phyloP scores from a whole-genome alignment of 2,329 filamentous ascomycete species.

The Sarocladium kiliense region DNA sequence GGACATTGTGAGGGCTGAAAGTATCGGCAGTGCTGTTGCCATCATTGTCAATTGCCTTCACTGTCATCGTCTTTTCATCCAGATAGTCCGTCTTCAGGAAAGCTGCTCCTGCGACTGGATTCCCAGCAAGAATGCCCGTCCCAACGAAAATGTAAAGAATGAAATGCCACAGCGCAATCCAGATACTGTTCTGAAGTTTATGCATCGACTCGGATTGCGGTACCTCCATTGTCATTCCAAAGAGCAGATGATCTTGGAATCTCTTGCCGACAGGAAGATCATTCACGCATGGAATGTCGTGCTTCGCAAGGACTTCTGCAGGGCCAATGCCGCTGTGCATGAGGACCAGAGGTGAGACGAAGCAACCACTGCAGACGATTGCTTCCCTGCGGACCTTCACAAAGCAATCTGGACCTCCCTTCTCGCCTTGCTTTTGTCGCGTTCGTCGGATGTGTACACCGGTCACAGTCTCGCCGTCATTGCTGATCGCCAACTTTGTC shows the following conservation, averaged over 20 bases:
- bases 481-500: slow-evolving; percentile 21
- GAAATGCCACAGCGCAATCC: background rate
- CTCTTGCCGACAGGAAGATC: slow-evolving; percentile 35
- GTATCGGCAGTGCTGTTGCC: background rate
- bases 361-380: background rate
- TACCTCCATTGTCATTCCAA: slow-evolving; percentile 21
- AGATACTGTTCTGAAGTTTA: background rate
- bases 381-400: background rate
- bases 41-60: background rate
- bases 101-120: background rate
- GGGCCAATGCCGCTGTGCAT: slow-evolving; percentile 27
- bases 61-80: background rate
- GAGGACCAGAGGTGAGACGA: slow-evolving; percentile 16
- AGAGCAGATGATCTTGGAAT: slow-evolving; percentile 36
- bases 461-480: slow-evolving; percentile 13
- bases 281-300: slow-evolving; percentile 24
- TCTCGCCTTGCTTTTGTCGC: background rate
- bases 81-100: background rate
- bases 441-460: slow-evolving; percentile 17
- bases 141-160: background rate
- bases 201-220: background rate
- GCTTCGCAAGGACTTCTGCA: slow-evolving; percentile 22
- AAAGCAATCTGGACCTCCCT: background rate
- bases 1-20: background rate
- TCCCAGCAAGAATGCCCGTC: background rate